phyloP scores from a whole-genome alignment of 805 yeast species.

The Myxozyma sirexii region DNA sequence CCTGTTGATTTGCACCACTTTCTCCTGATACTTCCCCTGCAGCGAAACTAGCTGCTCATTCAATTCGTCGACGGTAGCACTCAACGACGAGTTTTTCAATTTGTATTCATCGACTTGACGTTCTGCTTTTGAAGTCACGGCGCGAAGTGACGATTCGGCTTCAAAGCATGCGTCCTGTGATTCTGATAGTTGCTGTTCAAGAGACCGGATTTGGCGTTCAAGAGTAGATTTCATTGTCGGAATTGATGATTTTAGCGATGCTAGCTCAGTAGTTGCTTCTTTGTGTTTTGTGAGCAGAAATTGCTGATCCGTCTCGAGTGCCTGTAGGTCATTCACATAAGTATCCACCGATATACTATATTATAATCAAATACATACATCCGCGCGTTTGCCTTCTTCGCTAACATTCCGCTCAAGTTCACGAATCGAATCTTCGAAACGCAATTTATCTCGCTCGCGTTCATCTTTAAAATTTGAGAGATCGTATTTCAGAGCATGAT shows the following conservation, averaged over 20 bases:
- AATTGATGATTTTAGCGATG: constrained; percentile 38
- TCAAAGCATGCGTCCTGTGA: constrained; percentile 36
- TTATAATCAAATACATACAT: constrained; percentile 23
- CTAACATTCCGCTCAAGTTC: constrained; percentile 40
- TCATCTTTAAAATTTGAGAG: constrained; percentile 46
- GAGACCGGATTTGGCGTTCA: constrained; percentile 43
- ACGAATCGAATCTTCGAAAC: constrained; percentile 41
- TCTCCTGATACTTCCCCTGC: constrained; percentile 27
- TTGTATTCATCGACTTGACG: constrained; percentile 35
- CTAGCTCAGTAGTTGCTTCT: constrained; percentile 39
- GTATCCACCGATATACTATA: too few relatives aligned
- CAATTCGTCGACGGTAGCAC: constrained; percentile 40
- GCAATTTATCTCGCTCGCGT: constrained; percentile 44
- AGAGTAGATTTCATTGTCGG: constrained; percentile 36
- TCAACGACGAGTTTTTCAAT: constrained; percentile 33
- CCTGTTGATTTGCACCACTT: constrained; percentile 34
- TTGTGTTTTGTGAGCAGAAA: constrained; percentile 45
- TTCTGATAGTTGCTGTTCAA: constrained; percentile 44
- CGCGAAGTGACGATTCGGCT: constrained; percentile 33
- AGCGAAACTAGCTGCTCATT: constrained; percentile 40
- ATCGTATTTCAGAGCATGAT: constrained; percentile 43
- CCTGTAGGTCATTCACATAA: constrained; percentile 29
- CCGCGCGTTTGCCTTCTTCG: constrained; percentile 43
- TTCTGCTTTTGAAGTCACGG: constrained; percentile 6
- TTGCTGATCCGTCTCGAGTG: constrained; percentile 45